Percentiles rank a stretch among this genome's conserved stretches.
phyloP scores from a whole-genome alignment of 1,139 yeast genomes.

The Sugiyamaella xylanicola region DNA sequence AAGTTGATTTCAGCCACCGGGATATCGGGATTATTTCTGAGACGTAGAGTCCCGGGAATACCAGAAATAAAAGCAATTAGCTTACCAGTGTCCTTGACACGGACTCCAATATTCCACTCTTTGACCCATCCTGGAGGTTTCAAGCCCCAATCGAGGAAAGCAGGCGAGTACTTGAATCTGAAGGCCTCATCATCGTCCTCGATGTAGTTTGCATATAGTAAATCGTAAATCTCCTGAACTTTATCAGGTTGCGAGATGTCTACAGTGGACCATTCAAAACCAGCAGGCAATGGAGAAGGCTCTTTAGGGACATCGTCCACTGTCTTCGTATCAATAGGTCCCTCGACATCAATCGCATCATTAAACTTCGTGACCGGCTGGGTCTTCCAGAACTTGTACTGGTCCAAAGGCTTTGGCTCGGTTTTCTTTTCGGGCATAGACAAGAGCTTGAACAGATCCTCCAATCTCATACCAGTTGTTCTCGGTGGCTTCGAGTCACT shows the following conservation, averaged over 20 bases:
- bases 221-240: slow-evolving; percentile 71
- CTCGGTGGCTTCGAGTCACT: slow-evolving; percentile 22
- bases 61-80: slow-evolving; percentile 92
- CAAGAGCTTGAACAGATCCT: slow-evolving; percentile 47
- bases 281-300: slow-evolving; percentile 72
- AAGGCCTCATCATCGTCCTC: slow-evolving; percentile 93
- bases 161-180: slow-evolving; percentile 83
- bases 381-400: slow-evolving; percentile 96
- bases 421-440: slow-evolving; percentile 29
- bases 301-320: slow-evolving; percentile 69
- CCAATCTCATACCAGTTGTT: slow-evolving; percentile 39
- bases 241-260: slow-evolving; percentile 63
- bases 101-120: slow-evolving; percentile 93
- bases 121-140: slow-evolving; percentile 90
- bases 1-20: slow-evolving; percentile 89
- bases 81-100: slow-evolving; percentile 74
- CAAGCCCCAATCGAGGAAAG: slow-evolving; percentile 89
- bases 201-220: slow-evolving; percentile 86
- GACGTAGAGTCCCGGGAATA: slow-evolving; percentile 70
- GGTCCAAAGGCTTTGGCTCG: slow-evolving; percentile 67
- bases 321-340: slow-evolving; percentile 77
- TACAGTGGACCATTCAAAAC: slow-evolving; percentile 86
- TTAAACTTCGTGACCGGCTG: slow-evolving; percentile 86
- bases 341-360: slow-evolving; percentile 69
- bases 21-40: slow-evolving; percentile 54